These are phyloP conservation scores for Suillus fuscotomentosus DNA, from an alignment of 768 basidiomycete species.

Conservation along the genomic window DNA sequence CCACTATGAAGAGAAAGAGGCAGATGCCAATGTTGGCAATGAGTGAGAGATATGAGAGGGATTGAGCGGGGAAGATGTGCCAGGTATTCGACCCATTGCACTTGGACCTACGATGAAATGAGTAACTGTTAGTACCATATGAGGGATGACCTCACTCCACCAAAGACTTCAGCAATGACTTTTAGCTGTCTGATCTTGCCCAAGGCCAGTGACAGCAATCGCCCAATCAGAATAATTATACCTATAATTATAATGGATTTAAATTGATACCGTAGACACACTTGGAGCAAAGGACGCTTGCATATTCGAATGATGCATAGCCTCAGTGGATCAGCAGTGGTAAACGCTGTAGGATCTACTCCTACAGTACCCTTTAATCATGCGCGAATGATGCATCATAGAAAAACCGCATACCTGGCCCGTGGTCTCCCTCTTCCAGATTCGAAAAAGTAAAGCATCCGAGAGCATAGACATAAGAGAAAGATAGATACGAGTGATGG, in stretches of 20 bases:
- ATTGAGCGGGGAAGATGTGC: slow-evolving; percentile 80
- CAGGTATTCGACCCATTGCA: slow-evolving; percentile 80
- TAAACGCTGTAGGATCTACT: slow-evolving; percentile 67
- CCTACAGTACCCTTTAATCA: slow-evolving; percentile 38
- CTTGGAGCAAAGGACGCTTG: slow-evolving; percentile 31
- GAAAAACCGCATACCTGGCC: background rate
- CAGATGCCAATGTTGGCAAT: slow-evolving; percentile 87
- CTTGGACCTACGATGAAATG: slow-evolving; percentile 36
- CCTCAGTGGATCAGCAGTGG: slow-evolving; percentile 64
- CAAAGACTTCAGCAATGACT: slow-evolving; percentile 81
- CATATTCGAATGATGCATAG: slow-evolving; percentile 81
- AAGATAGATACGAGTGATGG: background rate
- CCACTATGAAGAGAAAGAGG: slow-evolving; percentile 90
- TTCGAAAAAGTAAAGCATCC: background rate
- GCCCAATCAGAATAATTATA: slow-evolving; percentile 80
- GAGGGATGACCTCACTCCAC: slow-evolving; percentile 50
- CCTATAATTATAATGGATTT: slow-evolving; percentile 42
- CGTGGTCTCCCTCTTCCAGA: background rate
- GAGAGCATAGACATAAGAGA: background rate
- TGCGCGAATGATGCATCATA: no score
- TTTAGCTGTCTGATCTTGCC: slow-evolving; percentile 81
- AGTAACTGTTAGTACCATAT: slow-evolving; percentile 37
- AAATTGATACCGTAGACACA: background rate
- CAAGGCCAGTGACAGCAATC: slow-evolving; percentile 66
- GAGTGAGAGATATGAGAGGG: slow-evolving; percentile 75